These are phyloP conservation scores for Saccharomyces hybrid DNA, from an alignment of 1,139 yeast genomes.

Conservation along the genomic window DNA sequence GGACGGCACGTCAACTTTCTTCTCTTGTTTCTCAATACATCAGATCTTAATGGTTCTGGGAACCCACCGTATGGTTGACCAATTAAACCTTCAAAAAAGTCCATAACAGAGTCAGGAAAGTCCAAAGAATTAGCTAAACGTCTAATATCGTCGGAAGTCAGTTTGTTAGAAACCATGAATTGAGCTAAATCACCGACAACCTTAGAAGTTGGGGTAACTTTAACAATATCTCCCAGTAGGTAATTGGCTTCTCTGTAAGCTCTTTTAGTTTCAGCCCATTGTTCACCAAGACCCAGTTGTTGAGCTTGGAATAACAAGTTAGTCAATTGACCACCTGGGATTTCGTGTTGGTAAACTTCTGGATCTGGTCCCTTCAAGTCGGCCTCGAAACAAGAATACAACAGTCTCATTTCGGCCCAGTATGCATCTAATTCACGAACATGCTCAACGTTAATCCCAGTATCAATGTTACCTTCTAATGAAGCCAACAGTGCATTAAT, in stretches of 20 bases:
- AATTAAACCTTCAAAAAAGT: slow-evolving; percentile 97
- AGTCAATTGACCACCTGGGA: slow-evolving; percentile 99
- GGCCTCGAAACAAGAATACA: slow-evolving; percentile 96
- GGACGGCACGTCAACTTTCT: slow-evolving; percentile 85
- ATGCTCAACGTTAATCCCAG: slow-evolving; percentile 59
- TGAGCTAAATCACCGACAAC: slow-evolving; percentile 99
- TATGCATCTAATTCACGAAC: slow-evolving; percentile 83
- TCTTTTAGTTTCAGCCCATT: slow-evolving; percentile 92
- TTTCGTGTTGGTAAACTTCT: slow-evolving; percentile 95
- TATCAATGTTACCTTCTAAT: slow-evolving; percentile 75
- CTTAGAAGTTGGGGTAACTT: slow-evolving; percentile 97
- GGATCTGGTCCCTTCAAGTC: slow-evolving; percentile 99
- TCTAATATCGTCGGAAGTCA: slow-evolving; percentile 74
- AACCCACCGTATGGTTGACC: slow-evolving; percentile 99
- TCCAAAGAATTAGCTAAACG: slow-evolving; percentile 85
- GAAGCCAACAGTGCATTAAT: slow-evolving; percentile 89
- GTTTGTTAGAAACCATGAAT: slow-evolving; percentile 94
- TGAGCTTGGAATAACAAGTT: slow-evolving; percentile 97
- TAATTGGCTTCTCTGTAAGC: slow-evolving; percentile 87
- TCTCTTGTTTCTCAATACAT: slow-evolving; percentile 82
- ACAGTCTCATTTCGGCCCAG: slow-evolving; percentile 98
- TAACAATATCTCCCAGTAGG: slow-evolving; percentile 90
- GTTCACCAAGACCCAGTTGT: slow-evolving; percentile 93
- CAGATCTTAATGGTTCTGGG: slow-evolving; percentile 97
- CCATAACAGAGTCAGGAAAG: slow-evolving; percentile 97